Evolutionary conservation across 2,329 filamentous ascomycete species (phyloP), one percentile per base, ranked within the genome.

Genomic region (Fusarium tjaetaba): DNA sequence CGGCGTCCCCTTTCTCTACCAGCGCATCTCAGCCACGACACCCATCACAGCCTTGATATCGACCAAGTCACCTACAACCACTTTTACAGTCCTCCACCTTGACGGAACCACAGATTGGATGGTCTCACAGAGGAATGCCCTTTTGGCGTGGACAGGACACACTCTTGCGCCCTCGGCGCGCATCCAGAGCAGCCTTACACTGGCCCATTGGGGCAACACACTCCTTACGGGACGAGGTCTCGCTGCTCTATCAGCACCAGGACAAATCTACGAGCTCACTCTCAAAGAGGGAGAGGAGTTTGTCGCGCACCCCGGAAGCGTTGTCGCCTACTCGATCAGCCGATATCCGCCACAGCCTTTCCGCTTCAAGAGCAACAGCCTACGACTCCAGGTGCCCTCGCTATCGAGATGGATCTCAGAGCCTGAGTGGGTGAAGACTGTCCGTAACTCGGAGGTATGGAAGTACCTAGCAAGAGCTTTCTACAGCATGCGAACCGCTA

Each of bases 61-160:
- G 36, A 95, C 96, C 30, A 96, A 95, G 81, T 94, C 94, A 10
- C 91, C 94, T 9, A 91, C 92, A 59, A 96, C 95, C 2, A 95
- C 95, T 11, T 95, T 99, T 76, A 91, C 93, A 18, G 90, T 97
- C 13, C 88, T 99, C 32, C 93, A 96, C 80, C 89, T 99, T 57
- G 95, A 99, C 85, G 96, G 96, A 65, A 94, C 95, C 9, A 92
- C 95, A 65, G 96, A 99, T 84, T 99, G 96, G 96, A 94, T 97
- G 86, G 86, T 99, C 14, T 89, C 94, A 11, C 95, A 98, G 81
- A 89, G 94, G 71, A 92, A 94, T 74, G 95, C 95, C 4, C 87
- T 99, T 60, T 87, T 98, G n/a, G 96, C 96, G 61, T 99, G 96
- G 96, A 97, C 96, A 0, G 96, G 96, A 34, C 94, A 97, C 81